Conservation (phyloP, 2,329 filamentous ascomycete genomes). For the Chaetomiaceae sp. region DNA sequence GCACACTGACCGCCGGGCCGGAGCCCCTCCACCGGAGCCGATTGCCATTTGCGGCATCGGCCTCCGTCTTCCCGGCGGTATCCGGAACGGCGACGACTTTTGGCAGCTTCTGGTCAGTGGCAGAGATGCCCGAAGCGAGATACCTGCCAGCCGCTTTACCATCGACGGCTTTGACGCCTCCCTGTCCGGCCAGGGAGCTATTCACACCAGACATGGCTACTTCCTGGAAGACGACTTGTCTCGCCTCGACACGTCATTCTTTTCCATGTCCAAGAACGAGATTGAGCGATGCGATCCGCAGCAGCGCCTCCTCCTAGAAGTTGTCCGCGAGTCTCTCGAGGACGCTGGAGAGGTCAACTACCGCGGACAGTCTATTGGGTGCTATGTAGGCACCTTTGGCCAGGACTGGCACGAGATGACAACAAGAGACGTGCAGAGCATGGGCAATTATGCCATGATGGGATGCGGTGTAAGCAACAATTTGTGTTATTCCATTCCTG, state of each 20-base stretch:
- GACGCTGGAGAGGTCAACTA: slow-evolving; percentile 27
- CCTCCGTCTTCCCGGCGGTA: slow-evolving; percentile 3
- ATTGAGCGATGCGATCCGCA: slow-evolving; percentile 16
- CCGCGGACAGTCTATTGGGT: slow-evolving; percentile 31
- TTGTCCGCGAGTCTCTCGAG: slow-evolving; percentile 19
- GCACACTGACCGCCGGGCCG: too few species aligned
- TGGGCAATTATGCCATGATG: slow-evolving; percentile 25
- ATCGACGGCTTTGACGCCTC: not conserved
- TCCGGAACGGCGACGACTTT: not conserved
- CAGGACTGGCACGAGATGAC: slow-evolving; percentile 27
- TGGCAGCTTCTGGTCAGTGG: not conserved
- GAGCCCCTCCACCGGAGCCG: not conserved
- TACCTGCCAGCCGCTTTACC: not conserved
- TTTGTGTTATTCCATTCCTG: too few species aligned
- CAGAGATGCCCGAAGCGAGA: not conserved
- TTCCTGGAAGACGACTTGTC: slow-evolving; percentile 15
- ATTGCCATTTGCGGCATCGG: slow-evolving; percentile 2
- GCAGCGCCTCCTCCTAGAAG: slow-evolving; percentile 26
- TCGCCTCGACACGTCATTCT: slow-evolving; percentile 18
- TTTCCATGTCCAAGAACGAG: slow-evolving; percentile 13
- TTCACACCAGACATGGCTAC: slow-evolving; percentile 10
- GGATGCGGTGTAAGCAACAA: too few species aligned
- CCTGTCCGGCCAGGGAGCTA: not conserved
- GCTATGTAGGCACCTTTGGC: slow-evolving; percentile 33
- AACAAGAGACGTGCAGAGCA: slow-evolving; percentile 24